Evolutionary conservation across 495 filamentous ascomycete species (phyloP), one percentile per base, ranked within the genome.

Genomic region (Penicillium tannophilum): DNA sequence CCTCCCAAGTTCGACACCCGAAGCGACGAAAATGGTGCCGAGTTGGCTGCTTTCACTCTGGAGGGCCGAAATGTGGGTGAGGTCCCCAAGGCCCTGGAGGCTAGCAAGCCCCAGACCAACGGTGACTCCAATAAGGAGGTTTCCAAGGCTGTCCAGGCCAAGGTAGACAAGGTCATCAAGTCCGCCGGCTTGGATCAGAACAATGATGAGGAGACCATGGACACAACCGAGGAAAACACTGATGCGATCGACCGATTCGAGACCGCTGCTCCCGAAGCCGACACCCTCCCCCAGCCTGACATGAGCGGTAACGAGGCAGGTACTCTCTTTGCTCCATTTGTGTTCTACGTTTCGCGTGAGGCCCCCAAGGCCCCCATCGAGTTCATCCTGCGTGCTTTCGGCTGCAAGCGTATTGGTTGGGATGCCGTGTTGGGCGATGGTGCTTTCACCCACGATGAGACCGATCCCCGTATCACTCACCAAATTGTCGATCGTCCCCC

Each of bases 331-430:
- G 80, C 89, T 8, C 84, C 88, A 30, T 93, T 89, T 72, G 95
- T 90, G 26, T 88, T 98, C 75, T 98, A 87, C 79, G 82, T 98
- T 39, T 98, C 95, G 20, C 86, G 94, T 61, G 94, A 98, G 74
- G 92, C 93, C 2, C 94, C 94, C 20, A 84, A 92, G 62, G 88
- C 92, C 52, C 87, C 94, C 1, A 79, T 98, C 6, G 94, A 98
- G 72, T 97, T 98, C 70, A 85, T 98, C 54, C 86, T 98, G 47
- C 89, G 92, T 60, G 85, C 94, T 14, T 98, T 97, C 62, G 94
- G 95, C 55, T 97, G 94, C 81, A 96, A 91, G 79, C 86, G 95
- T 46, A 88, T 98, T 65, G 93, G 92, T 50, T 98, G 94, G 94
- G 93, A 96, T 68, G 76, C 84, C 4, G 85, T 92, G 24, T 80